Evolutionary conservation across 164 flowering plant species (phyloP).

Genomic region (Houttuynia cordata): DNA sequence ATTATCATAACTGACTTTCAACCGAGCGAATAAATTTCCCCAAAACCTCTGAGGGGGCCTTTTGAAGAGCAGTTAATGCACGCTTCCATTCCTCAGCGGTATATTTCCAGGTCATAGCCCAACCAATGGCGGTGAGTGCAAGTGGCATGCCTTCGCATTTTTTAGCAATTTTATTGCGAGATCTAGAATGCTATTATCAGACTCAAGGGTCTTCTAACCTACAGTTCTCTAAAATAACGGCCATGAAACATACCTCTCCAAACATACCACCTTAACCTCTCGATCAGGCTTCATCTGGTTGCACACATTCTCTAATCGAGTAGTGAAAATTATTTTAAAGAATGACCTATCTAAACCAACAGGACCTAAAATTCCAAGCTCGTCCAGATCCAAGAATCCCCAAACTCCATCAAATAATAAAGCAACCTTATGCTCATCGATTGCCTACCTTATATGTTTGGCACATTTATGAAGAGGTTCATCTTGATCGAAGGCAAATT

Average conservation of each 20-base stretch:
- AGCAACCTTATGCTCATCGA: background rate
- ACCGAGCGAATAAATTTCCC: background rate
- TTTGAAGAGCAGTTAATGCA: background rate
- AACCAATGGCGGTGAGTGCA: background rate
- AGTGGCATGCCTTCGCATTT: background rate
- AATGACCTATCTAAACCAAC: background rate
- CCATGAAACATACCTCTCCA: background rate
- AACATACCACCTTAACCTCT: background rate
- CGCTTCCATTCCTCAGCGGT: background rate
- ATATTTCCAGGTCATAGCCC: background rate
- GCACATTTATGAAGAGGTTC: background rate
- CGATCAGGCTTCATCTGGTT: background rate
- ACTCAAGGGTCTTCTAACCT: background rate
- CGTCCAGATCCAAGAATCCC: background rate
- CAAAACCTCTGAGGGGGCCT: background rate
- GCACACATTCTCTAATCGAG: background rate
- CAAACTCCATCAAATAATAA: background rate
- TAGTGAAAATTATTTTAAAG: background rate
- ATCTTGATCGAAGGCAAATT: background rate
- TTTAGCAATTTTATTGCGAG: background rate
- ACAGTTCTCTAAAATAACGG: background rate
- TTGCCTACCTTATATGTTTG: too few relatives aligned
- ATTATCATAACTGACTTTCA: background rate
- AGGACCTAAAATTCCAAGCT: background rate
- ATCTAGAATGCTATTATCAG: background rate